phyloP scores from a whole-genome alignment of 108 stramenopile genomes.

The Nitzschia palea region DNA sequence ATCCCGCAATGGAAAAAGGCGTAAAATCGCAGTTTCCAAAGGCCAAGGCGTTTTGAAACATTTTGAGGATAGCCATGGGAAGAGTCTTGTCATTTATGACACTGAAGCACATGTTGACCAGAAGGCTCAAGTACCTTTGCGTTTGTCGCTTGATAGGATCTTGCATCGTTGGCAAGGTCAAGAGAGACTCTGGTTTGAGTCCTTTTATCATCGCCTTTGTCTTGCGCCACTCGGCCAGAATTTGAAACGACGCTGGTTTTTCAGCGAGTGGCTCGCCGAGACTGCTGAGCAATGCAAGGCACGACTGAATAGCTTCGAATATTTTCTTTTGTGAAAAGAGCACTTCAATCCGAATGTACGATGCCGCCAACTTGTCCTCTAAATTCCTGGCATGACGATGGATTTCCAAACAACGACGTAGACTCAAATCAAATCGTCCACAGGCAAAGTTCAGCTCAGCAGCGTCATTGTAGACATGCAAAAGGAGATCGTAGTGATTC shows the following conservation, averaged over 20 bases:
- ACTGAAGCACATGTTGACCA: not conserved
- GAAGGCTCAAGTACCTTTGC: not conserved
- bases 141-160: not conserved
- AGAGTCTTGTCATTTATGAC: not conserved
- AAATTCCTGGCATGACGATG: not conserved
- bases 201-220: slow-evolving; percentile 8
- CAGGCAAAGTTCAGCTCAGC: slow-evolving; percentile 11
- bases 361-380: slow-evolving; percentile 3
- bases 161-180: not conserved
- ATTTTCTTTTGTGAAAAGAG: slow-evolving; percentile 6
- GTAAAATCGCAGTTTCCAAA: slow-evolving; percentile 2
- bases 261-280: not conserved
- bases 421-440: slow-evolving; percentile 1
- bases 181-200: not conserved
- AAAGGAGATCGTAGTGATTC: slow-evolving; percentile 18
- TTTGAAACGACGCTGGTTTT: not conserved
- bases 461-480: slow-evolving; percentile 8
- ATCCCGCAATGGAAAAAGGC: slow-evolving; percentile 8
- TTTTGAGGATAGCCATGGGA: not conserved
- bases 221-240: slow-evolving; percentile 2
- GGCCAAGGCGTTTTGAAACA: slow-evolving; percentile 6
- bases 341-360: slow-evolving; percentile 2
- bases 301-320: slow-evolving; percentile 5
- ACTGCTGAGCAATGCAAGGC: not conserved
- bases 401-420: not conserved